Evolutionary conservation across 2,329 filamentous ascomycete genomes (phyloP).

Genomic region (Escovopsis sp.): DNA sequence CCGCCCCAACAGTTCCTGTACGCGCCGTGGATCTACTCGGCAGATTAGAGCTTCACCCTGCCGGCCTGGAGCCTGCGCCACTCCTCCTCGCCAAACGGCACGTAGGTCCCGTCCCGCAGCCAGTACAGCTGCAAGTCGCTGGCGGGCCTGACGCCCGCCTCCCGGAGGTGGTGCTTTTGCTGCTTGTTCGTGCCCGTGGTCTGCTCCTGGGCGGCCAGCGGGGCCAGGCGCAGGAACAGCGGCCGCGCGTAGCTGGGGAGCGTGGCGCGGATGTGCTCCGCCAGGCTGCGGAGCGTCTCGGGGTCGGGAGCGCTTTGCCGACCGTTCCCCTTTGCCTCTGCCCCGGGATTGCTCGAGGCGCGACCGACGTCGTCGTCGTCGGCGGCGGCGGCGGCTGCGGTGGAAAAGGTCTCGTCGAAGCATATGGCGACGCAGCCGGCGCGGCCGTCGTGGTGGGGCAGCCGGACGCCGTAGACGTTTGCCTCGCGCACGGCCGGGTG

Average conservation of each 20-base stretch:
- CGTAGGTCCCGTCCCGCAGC: conserved; percentile 52
- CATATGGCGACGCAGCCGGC: conserved; percentile 66
- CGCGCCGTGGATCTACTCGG: no score
- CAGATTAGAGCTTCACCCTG: conserved; percentile 55
- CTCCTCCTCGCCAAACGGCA: conserved; percentile 48
- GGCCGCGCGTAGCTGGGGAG: conserved; percentile 66
- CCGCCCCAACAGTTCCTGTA: no score
- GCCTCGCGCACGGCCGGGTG: conserved; percentile 58
- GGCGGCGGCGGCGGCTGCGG: no score
- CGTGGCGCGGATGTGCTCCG: conserved; percentile 37
- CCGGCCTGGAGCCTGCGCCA: conserved; percentile 56
- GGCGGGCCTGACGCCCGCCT: conserved; percentile 56
- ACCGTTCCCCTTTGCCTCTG: no score
- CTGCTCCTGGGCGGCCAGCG: conserved; percentile 39
- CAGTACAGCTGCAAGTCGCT: conserved; percentile 38
- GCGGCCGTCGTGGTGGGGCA: conserved; percentile 71
- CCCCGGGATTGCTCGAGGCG: no score
- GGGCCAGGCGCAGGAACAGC: conserved; percentile 57
- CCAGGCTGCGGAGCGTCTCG: conserved; percentile 42
- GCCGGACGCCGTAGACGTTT: conserved; percentile 70
- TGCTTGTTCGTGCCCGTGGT: conserved; percentile 81
- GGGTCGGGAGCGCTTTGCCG: conserved; percentile 20
- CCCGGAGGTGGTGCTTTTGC: conserved; percentile 61
- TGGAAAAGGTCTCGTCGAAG: conserved; percentile 28
- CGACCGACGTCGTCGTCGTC: no score